phyloP scores from a whole-genome alignment of 2,329 filamentous ascomycete species.

The Diaporthe amygdali region DNA sequence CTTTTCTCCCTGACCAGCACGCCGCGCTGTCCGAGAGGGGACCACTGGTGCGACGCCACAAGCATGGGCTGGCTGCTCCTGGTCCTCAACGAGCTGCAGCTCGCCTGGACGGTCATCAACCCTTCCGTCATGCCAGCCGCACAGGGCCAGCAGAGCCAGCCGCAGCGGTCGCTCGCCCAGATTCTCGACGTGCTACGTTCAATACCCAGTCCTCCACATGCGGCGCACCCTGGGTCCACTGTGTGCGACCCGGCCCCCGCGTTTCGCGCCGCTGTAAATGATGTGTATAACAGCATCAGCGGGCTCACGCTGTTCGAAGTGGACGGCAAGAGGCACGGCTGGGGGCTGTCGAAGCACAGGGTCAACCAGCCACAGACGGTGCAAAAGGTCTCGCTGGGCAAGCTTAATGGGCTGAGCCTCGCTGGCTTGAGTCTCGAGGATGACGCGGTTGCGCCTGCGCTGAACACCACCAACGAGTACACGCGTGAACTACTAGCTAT shows the following conservation, averaged over 20 bases:
- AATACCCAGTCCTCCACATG: slow-evolving; percentile 49
- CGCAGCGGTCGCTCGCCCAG: slow-evolving; percentile 48
- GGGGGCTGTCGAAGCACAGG: slow-evolving; percentile 50
- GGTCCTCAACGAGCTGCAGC: slow-evolving; percentile 51
- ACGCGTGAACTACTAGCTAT: background rate
- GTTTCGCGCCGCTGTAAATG: slow-evolving; percentile 52
- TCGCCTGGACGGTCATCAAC: slow-evolving; percentile 47
- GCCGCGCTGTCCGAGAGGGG: slow-evolving; percentile 55
- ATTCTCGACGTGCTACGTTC: slow-evolving; percentile 48
- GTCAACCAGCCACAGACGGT: slow-evolving; percentile 42
- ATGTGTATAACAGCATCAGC: slow-evolving; percentile 56
- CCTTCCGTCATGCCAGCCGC: slow-evolving; percentile 29
- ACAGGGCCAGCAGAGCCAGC: slow-evolving; percentile 20
- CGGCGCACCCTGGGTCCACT: slow-evolving; percentile 42
- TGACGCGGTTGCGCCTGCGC: background rate
- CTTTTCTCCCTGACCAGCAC: slow-evolving; percentile 41
- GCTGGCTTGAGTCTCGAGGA: background rate
- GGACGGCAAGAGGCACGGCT: slow-evolving; percentile 52
- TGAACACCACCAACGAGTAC: background rate
- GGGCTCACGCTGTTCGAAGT: slow-evolving; percentile 56
- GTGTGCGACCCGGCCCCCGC: slow-evolving; percentile 56
- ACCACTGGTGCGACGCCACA: slow-evolving; percentile 55
- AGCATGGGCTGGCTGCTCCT: slow-evolving; percentile 61
- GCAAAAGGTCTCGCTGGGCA: slow-evolving; percentile 16
- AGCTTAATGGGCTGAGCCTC: slow-evolving; percentile 13